A percentile compares a stretch with the other conserved stretches of the same genome.
These are phyloP conservation scores for Leccinum griseonigrum DNA, from an alignment of 1,284 basidiomycete genomes.

Conservation along the genomic window DNA sequence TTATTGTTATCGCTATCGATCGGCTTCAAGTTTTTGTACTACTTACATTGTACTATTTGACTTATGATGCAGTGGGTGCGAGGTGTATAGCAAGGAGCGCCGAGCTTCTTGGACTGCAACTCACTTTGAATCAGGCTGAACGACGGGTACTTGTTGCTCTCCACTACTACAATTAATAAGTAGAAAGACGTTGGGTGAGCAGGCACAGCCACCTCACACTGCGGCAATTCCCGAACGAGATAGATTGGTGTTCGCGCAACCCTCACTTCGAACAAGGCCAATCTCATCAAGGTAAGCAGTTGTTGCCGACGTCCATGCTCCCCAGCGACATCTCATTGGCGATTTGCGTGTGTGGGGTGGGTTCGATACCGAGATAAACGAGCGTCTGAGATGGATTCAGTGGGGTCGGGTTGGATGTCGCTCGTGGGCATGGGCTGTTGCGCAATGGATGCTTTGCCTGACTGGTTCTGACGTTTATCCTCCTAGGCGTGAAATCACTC, in stretches of 20 bases:
- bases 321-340: background rate
- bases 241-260: background rate
- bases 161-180: no score
- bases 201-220: constrained; percentile 21
- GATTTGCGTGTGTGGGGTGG: background rate
- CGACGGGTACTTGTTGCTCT: no score
- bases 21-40: background rate
- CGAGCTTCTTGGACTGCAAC: background rate
- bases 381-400: constrained; percentile 19
- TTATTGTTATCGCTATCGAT: constrained; percentile 23
- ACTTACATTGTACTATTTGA: background rate
- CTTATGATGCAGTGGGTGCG: background rate
- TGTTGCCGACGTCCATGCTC: background rate
- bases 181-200: no score
- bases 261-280: constrained; percentile 20
- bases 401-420: constrained; percentile 18
- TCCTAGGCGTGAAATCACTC: background rate
- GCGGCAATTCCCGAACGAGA: constrained; percentile 26
- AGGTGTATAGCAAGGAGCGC: background rate
- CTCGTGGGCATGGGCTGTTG: constrained; percentile 1
- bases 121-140: background rate
- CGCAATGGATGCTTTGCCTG: background rate
- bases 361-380: background rate
- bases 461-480: background rate
- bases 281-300: constrained; percentile 28